Base-by-base conservation (phyloP, 768 basidiomycete species). In the Infundibulicybe gibba region DNA sequence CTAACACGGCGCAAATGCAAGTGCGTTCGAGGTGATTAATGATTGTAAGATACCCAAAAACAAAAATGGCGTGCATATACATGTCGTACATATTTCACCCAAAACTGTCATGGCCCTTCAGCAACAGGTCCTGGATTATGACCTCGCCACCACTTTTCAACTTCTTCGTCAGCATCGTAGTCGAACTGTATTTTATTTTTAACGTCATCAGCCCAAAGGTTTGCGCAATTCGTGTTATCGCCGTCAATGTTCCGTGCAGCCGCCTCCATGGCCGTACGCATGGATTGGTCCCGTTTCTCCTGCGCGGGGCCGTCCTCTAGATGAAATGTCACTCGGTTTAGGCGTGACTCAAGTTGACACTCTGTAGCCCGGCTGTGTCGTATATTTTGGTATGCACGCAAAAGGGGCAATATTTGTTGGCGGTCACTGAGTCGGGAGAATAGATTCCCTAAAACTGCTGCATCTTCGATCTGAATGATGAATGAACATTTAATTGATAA, bases 301-400 rank as follows among this genome's bases (percentile, higher is more conserved):
- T 85, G 83, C 34, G 68, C 75, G 1, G 76, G 76, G 0, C 84
- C 81, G 46, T 85, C 84, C 0, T 67, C 66, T 0, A 81, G 58
- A 58, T 85, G 82, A 61, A 82, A 83, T 40, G 74, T 72, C 33
- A 65, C 51, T 51, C 79, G 77, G 53, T 80, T 79, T 25, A 74
- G 56, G 2, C 76, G 70, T 2, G 80, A 74, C 3, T 72, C 70
- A 0, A 58, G 57, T 52, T 85, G 83, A 0, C 73, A 77, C 2
- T 57, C 66, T 0, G 75, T 68, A 0, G 79, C 69, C 10, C 84
- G 77, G 2, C 64, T 54, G 37, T 75, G 68, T 2, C 83, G 76
- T 15, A 85, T 67, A 1, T 60, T 55, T 50, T 84, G 63, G 51
- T 83, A 85, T 0, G 76, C 80, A 14, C 59, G 63, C 15, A 84